Evolutionary conservation across 345 rosid genomes (phyloP).

Genomic region (Ceriops tagal): DNA sequence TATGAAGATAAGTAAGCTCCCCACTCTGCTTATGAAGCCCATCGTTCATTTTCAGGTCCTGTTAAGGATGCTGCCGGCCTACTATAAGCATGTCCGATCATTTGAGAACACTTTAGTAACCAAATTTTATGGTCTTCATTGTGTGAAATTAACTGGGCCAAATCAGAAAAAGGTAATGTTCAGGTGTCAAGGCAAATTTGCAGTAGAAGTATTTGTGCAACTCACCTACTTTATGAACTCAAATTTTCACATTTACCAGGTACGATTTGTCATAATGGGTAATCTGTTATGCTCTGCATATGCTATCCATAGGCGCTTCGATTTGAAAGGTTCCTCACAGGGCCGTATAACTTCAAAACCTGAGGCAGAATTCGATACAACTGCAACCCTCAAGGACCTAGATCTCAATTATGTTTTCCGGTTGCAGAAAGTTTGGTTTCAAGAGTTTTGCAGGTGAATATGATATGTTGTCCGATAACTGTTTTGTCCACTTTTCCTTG

Average conservation of each 20-base stretch:
- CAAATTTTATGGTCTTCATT: constrained; percentile 89
- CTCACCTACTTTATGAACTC: constrained; percentile 3
- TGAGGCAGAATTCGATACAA: constrained; percentile 82
- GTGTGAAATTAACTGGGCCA: constrained; percentile 76
- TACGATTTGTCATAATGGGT: constrained; percentile 91
- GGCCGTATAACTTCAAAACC: constrained; percentile 84
- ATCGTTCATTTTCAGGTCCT: constrained; percentile 53
- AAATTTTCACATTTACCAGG: constrained; percentile 39
- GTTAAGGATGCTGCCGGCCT: constrained; percentile 92
- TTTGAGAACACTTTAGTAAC: constrained; percentile 92
- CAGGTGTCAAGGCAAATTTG: constrained; percentile 4
- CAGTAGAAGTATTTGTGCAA: not conserved
- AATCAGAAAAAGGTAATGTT: constrained; percentile 77
- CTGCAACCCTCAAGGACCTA: constrained; percentile 91
- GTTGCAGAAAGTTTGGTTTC: constrained; percentile 70
- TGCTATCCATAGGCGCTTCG: constrained; percentile 81
- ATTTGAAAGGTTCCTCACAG: constrained; percentile 95
- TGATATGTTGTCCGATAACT: not conserved
- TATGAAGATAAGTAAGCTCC: not conserved
- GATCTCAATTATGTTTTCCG: constrained; percentile 80
- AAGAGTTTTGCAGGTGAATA: constrained; percentile 79
- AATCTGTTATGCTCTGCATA: constrained; percentile 76
- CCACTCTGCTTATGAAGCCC: not conserved
- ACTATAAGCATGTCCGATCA: constrained; percentile 86
- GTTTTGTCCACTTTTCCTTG: no score